phyloP scores from a whole-genome alignment of 2,329 filamentous ascomycete species.

The Polytolypa hystricis region DNA sequence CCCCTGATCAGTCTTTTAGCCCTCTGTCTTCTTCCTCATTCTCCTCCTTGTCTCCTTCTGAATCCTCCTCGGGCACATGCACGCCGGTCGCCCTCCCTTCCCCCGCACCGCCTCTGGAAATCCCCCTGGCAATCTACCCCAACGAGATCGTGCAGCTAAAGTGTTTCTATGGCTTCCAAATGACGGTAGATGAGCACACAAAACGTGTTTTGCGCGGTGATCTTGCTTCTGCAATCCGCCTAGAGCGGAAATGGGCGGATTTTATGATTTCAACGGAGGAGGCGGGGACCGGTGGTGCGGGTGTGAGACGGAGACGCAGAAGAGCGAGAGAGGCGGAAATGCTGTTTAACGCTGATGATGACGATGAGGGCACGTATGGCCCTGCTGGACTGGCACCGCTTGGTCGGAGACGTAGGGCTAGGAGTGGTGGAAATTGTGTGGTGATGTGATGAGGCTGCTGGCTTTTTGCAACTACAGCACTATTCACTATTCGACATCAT shows the following conservation, averaged over 20 bases:
- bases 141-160: constrained; percentile 75
- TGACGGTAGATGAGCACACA: constrained; percentile 86
- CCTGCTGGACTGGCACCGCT: constrained; percentile 26
- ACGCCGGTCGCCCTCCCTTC: constrained; percentile 18
- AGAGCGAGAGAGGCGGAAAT: constrained; percentile 72
- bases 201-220: constrained; percentile 74
- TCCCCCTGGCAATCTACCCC: constrained; percentile 46
- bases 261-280: constrained; percentile 92
- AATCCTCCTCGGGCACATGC: constrained; percentile 6
- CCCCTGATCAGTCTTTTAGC: constrained; percentile 22
- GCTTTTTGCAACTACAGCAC: too few relatives aligned
- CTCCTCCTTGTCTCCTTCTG: constrained; percentile 3
- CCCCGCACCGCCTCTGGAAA: constrained; percentile 15
- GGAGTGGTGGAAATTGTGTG: constrained; percentile 51
- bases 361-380: constrained; percentile 25
- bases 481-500: not conserved
- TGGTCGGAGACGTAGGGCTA: constrained; percentile 46
- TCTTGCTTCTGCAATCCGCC: constrained; percentile 57
- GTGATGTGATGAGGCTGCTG: constrained; percentile 56
- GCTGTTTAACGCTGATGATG: constrained; percentile 69
- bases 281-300: constrained; percentile 50
- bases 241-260: constrained; percentile 85
- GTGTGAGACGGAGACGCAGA: constrained; percentile 58
- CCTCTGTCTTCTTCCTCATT: constrained; percentile 5
- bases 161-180: constrained; percentile 92